Evolutionary conservation across 1,139 yeast species (phyloP).

Genomic region (Pichia sp.): DNA sequence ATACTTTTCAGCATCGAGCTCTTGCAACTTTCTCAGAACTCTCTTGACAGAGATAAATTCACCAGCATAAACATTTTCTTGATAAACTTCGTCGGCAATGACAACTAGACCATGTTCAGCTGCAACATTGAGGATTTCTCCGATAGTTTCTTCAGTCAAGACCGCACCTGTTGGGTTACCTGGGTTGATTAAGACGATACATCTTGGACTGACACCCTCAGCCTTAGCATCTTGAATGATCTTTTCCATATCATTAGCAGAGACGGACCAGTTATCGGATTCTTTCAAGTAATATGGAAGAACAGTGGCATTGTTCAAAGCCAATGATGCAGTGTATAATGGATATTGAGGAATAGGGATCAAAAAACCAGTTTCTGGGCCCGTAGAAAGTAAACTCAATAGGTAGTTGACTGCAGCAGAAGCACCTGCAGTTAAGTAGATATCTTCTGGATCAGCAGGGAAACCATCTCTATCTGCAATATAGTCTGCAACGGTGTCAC

Average conservation of each 20-base stretch:
- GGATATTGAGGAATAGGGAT: slow-evolving; percentile 99
- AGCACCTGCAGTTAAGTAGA: slow-evolving; percentile 89
- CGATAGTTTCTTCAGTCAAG: slow-evolving; percentile 56
- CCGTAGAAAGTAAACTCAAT: slow-evolving; percentile 60
- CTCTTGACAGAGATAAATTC: slow-evolving; percentile 59
- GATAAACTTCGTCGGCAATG: slow-evolving; percentile 98
- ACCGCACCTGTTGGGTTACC: slow-evolving; percentile 97
- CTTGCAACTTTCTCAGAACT: slow-evolving; percentile 56
- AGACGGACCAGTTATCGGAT: slow-evolving; percentile 73
- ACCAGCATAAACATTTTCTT: slow-evolving; percentile 76
- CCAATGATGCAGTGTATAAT: slow-evolving; percentile 84
- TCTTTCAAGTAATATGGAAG: slow-evolving; percentile 88
- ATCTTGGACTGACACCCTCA: slow-evolving; percentile 60
- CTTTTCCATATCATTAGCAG: slow-evolving; percentile 55
- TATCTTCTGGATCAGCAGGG: slow-evolving; percentile 58
- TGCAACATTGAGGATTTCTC: slow-evolving; percentile 65
- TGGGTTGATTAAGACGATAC: slow-evolving; percentile 90
- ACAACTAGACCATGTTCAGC: slow-evolving; percentile 79
- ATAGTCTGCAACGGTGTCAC: slow-evolving; percentile 76
- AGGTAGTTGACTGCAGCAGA: slow-evolving; percentile 81
- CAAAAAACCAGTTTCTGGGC: slow-evolving; percentile 70
- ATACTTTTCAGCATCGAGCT: slow-evolving; percentile 44
- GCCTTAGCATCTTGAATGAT: slow-evolving; percentile 45
- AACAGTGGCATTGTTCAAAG: slow-evolving; percentile 73
- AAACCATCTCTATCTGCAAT: slow-evolving; percentile 66